These are phyloP conservation scores for Pistacia integerrima DNA, from an alignment of 345 rosid genomes.

Conservation along the genomic window DNA sequence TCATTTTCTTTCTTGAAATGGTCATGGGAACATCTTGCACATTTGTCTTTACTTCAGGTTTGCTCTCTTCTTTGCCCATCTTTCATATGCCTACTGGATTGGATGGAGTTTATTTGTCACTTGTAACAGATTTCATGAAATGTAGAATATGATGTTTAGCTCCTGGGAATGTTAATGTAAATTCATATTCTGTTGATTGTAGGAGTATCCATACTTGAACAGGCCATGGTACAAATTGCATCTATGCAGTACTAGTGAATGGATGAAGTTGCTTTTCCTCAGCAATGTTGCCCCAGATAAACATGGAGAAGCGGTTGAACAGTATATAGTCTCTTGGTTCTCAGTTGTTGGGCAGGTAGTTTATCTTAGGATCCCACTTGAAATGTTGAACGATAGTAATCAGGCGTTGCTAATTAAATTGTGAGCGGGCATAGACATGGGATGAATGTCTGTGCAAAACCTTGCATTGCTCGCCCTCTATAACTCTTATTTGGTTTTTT, in stretches of 20 bases:
- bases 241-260: slow-evolving; percentile 87
- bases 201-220: slow-evolving; percentile 91
- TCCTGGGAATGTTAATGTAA: neutral
- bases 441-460: too few species aligned
- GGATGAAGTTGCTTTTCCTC: slow-evolving; percentile 73
- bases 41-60: too few species aligned
- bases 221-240: slow-evolving; percentile 93
- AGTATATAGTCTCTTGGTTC: slow-evolving; percentile 75
- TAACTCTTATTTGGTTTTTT: too few species aligned
- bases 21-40: too few species aligned
- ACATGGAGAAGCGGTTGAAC: slow-evolving; percentile 33
- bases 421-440: too few species aligned
- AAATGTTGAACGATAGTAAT: slow-evolving; percentile 34
- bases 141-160: neutral
- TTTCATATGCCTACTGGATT: too few species aligned
- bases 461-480: too few species aligned
- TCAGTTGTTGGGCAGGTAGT: slow-evolving; percentile 66
- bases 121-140: too few species aligned
- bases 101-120: too few species aligned
- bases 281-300: slow-evolving; percentile 27
- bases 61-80: too few species aligned
- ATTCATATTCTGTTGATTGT: slow-evolving; percentile 12
- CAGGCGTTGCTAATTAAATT: too few species aligned
- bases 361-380: slow-evolving; percentile 45
- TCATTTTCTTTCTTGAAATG: too few species aligned